Evolutionary conservation across 306 rosid genomes (phyloP).

Genomic region (Vachellia collinsii): DNA sequence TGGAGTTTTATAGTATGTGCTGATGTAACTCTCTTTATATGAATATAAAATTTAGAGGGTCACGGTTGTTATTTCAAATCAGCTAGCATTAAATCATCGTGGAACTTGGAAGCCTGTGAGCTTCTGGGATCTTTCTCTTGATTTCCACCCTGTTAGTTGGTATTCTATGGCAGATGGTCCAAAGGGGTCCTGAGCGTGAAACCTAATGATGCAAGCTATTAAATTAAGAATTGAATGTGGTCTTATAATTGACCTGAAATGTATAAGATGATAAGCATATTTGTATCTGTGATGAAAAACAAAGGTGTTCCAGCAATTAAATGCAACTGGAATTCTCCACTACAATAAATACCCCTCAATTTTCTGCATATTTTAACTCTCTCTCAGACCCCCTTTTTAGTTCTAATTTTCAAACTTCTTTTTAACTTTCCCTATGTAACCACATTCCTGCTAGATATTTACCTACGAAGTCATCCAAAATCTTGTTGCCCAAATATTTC

Average conservation of each 20-base stretch:
- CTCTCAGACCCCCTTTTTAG: not conserved
- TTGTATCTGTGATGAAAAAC: not conserved
- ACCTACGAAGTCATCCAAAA: not conserved
- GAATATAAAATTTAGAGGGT: not conserved
- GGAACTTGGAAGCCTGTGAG: not conserved
- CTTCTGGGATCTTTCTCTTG: not conserved
- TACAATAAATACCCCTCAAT: not conserved
- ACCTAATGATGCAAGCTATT: not conserved
- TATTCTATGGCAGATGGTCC: conserved; percentile 7
- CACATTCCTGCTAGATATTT: not conserved
- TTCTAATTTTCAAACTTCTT: not conserved
- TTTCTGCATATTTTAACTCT: not conserved
- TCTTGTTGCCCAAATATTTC: not conserved
- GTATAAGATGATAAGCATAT: not conserved
- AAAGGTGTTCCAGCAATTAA: not conserved
- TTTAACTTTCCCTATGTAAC: not conserved
- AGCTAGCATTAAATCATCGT: not conserved
- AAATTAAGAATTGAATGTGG: not conserved
- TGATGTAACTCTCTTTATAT: not conserved
- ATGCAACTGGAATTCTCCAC: not conserved
- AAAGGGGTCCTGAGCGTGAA: conserved; percentile 1
- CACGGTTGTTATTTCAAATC: not conserved
- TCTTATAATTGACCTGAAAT: not conserved
- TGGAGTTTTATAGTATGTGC: not conserved
- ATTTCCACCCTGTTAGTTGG: not conserved